Evolutionary conservation across 805 yeast genomes (phyloP), one percentile per base, ranked within the genome.

Genomic region (Metschnikowia cubensis): DNA sequence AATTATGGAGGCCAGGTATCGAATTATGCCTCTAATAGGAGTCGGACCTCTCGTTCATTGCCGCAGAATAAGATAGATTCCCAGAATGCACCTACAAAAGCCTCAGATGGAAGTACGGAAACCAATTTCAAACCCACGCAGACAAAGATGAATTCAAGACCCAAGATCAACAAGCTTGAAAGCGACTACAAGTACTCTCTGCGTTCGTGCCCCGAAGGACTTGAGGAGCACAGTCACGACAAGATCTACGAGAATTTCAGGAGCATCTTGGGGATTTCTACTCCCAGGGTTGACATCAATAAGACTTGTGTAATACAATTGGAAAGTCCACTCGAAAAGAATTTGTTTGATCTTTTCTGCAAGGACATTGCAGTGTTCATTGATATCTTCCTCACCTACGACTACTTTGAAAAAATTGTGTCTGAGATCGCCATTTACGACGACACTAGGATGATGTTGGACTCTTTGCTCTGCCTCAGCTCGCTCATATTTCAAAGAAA

Each of bases 381-480:
- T 45, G 75, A 72, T 49, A 60, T 68, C 36, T 69, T 69, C 42
- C 56, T 70, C 41, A 62, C 63, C 1, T 59, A 59, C 20, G 64
- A 64, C 20, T 56, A 62, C 14, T 72, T 68, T 51, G 57, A 59
- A 31, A 63, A 62, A 29, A 57, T 72, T 3, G 60, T 72, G 1
- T 65, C 75, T 2, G 68, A 68, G 46, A 48, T 72, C 50, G 74
- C 76, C 3, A 54, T 72, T 20, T 54, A 62, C 43, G 76, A 72
- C 48, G 74, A 71, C 8, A 68, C 75, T 2, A 59, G 68, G 21
- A 64, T 71, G 69, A 59, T 72, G n/a, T 42, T 68, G 17, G 63
- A 67, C 55, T 59, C 72, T n/a, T 66, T 72, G 40, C 63, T 67
- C 44, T 68, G 72, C 46, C 60, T 72, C 47, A 64, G 73, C 48